Evolutionary conservation across 2,329 filamentous ascomycete genomes (phyloP), one percentile per base, ranked within the genome.

Genomic region (Aspergillus fructus): DNA sequence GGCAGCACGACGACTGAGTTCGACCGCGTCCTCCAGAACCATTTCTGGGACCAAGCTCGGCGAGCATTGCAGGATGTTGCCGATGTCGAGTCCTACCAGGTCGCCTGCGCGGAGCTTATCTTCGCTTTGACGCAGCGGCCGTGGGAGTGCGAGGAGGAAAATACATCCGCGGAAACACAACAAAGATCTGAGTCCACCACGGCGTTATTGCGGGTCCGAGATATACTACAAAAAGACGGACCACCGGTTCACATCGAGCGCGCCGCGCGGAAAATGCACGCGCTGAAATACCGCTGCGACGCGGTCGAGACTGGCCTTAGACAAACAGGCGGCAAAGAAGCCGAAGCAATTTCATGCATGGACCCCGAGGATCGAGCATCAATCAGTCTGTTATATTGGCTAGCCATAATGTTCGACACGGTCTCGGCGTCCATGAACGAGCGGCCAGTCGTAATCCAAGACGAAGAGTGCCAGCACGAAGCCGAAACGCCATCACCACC

Each of bases 351-450:
- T 15, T 0, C 27, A 37, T 6, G 17, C 17, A 21, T 49, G 17
- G n/a, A 12, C 11, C n/a, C 47, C 0, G 33, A 39, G 7, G 47
- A 49, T n/a, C 47, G 47, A 24, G 30, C 17, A 4, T 39, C 47
- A 5, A 49, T 49, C 12, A 33, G 47, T 3, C 11, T 49, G 17
- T 19, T 49, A 5, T 49, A 49, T 13, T 49, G 47, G 47, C 17
- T 49, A 1, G 30, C 47, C 5, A 49, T 49, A 11, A 49, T 49
- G 47, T 23, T 49, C 13, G 47, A 49, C 33, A 49, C 47, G 0
- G 47, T 49, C 33, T 49, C 47, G 17, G 37, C 47, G 47, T 49
- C 47, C 8, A 49, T 49, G 47, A 37, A 39, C 17, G 33, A 49
- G n/a, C 47, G 47, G 19, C 47, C 47, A 2, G 47, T 49, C 2